Evolutionary conservation across 129 eudicot species (phyloP).

Genomic region (Tagetes erecta): DNA sequence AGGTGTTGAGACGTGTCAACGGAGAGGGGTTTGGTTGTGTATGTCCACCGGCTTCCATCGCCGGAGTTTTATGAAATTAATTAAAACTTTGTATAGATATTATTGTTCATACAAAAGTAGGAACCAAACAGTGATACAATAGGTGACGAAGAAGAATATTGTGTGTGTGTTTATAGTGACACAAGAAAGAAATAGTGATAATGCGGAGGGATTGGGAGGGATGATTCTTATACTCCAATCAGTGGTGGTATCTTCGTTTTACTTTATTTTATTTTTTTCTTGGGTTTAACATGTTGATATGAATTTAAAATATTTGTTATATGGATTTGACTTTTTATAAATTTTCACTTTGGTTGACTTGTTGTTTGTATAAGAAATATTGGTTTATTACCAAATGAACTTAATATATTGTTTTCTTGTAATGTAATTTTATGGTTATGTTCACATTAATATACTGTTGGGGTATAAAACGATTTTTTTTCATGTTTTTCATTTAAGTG

Average conservation of each 20-base stretch:
- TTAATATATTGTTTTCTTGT: too few species aligned
- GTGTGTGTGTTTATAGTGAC: conserved; percentile 24
- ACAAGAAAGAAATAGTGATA: neutral
- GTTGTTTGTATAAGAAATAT: neutral
- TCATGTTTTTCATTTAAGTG: too few species aligned
- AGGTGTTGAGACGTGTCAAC: conserved; percentile 56
- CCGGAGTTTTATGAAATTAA: neutral
- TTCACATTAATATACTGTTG: too few species aligned
- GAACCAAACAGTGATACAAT: neutral
- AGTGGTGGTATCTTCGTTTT: conserved; percentile 16
- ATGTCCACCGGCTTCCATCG: conserved; percentile 45
- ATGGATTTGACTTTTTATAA: neutral
- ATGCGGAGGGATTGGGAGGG: conserved; percentile 26
- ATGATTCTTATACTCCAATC: conserved; percentile 35
- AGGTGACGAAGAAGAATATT: conserved; percentile 5
- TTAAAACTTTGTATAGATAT: neutral
- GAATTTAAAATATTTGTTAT: neutral
- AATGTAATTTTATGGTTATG: too few species aligned
- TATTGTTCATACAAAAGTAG: neutral
- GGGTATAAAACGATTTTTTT: too few species aligned
- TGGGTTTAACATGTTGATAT: neutral
- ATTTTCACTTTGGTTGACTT: neutral
- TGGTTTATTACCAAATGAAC: too few species aligned
- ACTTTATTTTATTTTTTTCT: neutral
- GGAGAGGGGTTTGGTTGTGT: conserved; percentile 35